phyloP scores from a whole-genome alignment of 768 basidiomycete species.

The Coprinopsis cinerea region DNA sequence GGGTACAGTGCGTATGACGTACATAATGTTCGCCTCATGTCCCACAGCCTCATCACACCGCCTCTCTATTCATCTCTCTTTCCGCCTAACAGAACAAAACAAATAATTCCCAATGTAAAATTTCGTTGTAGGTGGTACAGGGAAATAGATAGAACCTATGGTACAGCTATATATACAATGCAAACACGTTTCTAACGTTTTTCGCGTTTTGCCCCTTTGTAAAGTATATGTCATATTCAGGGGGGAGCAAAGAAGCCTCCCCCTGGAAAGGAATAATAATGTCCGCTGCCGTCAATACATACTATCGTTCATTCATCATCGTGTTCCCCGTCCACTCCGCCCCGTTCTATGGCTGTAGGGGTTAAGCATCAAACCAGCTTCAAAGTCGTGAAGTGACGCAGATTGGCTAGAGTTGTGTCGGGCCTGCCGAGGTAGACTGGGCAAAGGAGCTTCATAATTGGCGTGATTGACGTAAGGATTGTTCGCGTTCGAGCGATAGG shows the following conservation, averaged over 20 bases:
- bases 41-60: background rate
- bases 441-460: conserved; percentile 7
- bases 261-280: no score
- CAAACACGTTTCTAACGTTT: background rate
- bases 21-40: background rate
- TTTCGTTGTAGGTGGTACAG: background rate
- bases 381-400: conserved; percentile 4
- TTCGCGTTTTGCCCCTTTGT: background rate
- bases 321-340: background rate
- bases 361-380: conserved; percentile 9
- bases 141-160: conserved; percentile 1
- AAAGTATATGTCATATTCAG: no score
- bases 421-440: conserved; percentile 5
- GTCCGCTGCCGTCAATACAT: background rate
- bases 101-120: no score
- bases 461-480: conserved; percentile 2
- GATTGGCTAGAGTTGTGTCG: background rate
- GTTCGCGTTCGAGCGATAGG: background rate
- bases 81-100: background rate
- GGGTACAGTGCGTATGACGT: background rate
- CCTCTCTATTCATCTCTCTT: background rate
- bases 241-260: no score
- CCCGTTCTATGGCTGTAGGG: background rate
- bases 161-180: conserved; percentile 5
- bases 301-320: background rate